These are phyloP conservation scores for Tillandsia leiboldiana DNA, from an alignment of 176 grass and related monocot species.

Conservation along the genomic window DNA sequence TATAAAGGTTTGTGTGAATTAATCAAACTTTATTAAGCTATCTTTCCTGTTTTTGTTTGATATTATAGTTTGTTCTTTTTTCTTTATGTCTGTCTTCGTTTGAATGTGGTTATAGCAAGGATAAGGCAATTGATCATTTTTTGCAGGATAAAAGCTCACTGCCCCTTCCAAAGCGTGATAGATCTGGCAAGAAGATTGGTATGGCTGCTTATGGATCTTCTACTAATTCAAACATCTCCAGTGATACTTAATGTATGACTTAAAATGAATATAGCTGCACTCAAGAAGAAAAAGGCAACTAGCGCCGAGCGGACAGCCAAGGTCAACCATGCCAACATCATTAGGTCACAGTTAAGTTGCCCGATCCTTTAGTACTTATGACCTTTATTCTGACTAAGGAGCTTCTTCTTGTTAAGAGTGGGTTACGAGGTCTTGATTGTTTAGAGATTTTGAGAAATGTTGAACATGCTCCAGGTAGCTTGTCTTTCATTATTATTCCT, in stretches of 20 bases:
- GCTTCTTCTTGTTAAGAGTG: background rate
- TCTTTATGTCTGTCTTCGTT: background rate
- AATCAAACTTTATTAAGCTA: background rate
- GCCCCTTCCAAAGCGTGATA: slow-evolving; percentile 52
- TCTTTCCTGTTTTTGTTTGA: slow-evolving; percentile 1
- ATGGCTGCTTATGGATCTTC: slow-evolving; percentile 23
- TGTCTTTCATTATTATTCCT: too few relatives aligned
- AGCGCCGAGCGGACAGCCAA: slow-evolving; percentile 50
- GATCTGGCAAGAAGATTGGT: slow-evolving; percentile 59
- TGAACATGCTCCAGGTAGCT: too few relatives aligned
- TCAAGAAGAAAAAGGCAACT: slow-evolving; percentile 78
- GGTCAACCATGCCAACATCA: slow-evolving; percentile 39
- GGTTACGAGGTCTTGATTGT: background rate
- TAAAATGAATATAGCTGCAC: slow-evolving; percentile 22
- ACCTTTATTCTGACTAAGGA: background rate
- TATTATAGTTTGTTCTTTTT: background rate
- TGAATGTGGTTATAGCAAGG: background rate
- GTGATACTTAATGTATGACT: slow-evolving; percentile 23
- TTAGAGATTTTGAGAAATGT: background rate
- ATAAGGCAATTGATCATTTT: slow-evolving; percentile 3
- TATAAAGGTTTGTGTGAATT: slow-evolving; percentile 40
- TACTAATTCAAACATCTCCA: background rate
- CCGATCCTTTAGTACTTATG: slow-evolving; percentile 7
- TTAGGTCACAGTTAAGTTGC: slow-evolving; percentile 69
- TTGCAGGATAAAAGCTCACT: slow-evolving; percentile 61